A percentile compares a stretch with the other conserved stretches of the same genome.
Conservation (phyloP, 2,329 filamentous ascomycete genomes). For the Aureobasidium pullulans region DNA sequence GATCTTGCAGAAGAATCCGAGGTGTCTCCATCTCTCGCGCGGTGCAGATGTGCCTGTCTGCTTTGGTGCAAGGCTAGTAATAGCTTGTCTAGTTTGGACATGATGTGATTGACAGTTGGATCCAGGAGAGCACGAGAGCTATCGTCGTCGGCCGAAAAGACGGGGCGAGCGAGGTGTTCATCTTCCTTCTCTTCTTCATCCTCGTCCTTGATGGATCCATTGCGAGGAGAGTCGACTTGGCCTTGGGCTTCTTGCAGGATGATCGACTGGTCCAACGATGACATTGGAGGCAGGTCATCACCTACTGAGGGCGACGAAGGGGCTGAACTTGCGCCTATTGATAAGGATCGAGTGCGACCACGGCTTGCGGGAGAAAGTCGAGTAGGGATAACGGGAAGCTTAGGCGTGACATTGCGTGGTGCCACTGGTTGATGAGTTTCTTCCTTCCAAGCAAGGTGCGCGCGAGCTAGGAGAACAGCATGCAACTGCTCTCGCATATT, state of each 20-base stretch:
- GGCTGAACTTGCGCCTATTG: background rate
- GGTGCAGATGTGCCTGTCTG: constrained; percentile 19
- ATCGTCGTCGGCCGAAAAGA: constrained; percentile 64
- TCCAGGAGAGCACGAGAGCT: constrained; percentile 56
- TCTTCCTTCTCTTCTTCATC: constrained; percentile 6
- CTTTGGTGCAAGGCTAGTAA: constrained; percentile 62
- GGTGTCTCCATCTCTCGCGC: constrained; percentile 4
- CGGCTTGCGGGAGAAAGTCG: background rate
- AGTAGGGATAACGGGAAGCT: background rate
- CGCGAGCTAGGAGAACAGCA: constrained; percentile 57
- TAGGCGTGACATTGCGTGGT: background rate
- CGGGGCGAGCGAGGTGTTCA: constrained; percentile 32
- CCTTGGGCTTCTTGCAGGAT: background rate
- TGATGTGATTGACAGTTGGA: constrained; percentile 62
- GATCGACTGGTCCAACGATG: background rate
- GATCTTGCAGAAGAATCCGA: background rate
- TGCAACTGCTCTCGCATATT: constrained; percentile 64
- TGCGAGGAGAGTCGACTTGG: background rate
- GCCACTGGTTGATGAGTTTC: background rate
- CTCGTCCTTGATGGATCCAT: background rate
- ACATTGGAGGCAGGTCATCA: background rate
- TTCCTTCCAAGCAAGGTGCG: constrained; percentile 56
- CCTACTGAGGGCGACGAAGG: background rate
- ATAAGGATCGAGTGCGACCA: background rate
- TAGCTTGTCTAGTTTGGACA: constrained; percentile 61